Evolutionary conservation across 75 land plant species (phyloP).

Genomic region (Selaginella moellendorffii): DNA sequence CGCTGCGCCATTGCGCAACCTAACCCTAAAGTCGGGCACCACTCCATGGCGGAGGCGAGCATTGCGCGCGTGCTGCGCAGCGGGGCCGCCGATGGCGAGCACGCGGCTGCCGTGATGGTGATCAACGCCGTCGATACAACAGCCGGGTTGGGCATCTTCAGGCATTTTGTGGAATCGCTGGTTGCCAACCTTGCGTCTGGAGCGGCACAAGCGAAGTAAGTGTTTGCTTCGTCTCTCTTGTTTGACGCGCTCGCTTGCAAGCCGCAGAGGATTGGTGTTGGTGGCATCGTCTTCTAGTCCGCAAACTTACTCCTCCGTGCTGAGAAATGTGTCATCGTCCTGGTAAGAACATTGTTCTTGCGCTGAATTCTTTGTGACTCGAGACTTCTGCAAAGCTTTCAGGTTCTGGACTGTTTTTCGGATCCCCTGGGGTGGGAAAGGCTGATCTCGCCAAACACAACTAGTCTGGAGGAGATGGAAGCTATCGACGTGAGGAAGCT

Average conservation of each 20-base stretch:
- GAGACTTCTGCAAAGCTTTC: constrained; percentile 28
- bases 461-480: too few species aligned
- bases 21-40: too few species aligned
- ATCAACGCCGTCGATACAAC: constrained; percentile 30
- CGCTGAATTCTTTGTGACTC: neutral
- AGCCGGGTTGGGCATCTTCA: constrained; percentile 30
- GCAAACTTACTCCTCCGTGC: constrained; percentile 29
- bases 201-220: constrained; percentile 51
- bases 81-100: constrained; percentile 59
- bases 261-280: constrained; percentile 48
- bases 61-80: constrained; percentile 38
- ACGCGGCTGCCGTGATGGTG: constrained; percentile 58
- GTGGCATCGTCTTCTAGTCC: constrained; percentile 55
- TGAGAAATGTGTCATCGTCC: neutral
- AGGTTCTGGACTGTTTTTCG: constrained; percentile 60
- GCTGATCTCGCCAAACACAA: neutral
- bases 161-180: constrained; percentile 37
- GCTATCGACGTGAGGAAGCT: neutral
- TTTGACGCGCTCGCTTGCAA: neutral
- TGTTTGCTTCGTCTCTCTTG: neutral
- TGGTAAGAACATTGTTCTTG: neutral
- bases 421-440: constrained; percentile 90
- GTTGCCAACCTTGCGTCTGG: constrained; percentile 32
- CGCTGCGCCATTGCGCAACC: too few species aligned
- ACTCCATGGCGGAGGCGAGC: neutral